phyloP scores from a whole-genome alignment of 1,284 basidiomycete species.

The Boletus smithii region DNA sequence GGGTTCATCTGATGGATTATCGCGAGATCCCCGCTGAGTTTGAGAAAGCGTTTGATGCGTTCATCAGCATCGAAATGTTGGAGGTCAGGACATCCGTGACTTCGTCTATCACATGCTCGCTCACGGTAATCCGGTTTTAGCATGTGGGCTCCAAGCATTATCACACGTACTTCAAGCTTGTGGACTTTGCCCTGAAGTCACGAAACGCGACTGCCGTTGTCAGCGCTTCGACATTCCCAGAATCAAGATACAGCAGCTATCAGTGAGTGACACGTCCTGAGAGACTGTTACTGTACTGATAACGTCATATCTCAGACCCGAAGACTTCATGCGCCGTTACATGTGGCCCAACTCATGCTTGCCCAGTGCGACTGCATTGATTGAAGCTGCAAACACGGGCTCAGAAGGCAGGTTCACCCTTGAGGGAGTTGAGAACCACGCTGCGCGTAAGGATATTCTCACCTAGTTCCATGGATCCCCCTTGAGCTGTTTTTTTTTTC shows the following conservation, averaged over 20 bases:
- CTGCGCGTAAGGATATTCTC: conserved; percentile 53
- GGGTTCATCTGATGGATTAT: conserved; percentile 87
- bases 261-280: conserved; percentile 47
- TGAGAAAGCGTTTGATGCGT: conserved; percentile 80
- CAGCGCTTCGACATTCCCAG: conserved; percentile 83
- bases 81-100: conserved; percentile 49
- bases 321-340: conserved; percentile 87
- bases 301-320: conserved; percentile 46
- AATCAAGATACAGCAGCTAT: conserved; percentile 64
- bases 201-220: conserved; percentile 68
- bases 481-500: conserved; percentile 6
- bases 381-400: conserved; percentile 61
- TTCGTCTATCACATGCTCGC: not conserved
- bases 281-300: conserved; percentile 7
- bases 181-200: conserved; percentile 78
- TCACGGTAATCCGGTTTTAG: conserved; percentile 29
- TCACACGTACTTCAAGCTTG: conserved; percentile 74
- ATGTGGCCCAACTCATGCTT: conserved; percentile 92
- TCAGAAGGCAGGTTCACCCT: conserved; percentile 76
- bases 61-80: conserved; percentile 90
- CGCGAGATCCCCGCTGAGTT: conserved; percentile 74
- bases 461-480: not conserved
- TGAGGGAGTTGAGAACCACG: conserved; percentile 84
- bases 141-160: conserved; percentile 73
- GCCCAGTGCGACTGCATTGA: conserved; percentile 74